Base-by-base conservation (phyloP, 306 rosid species). In the Sicyos edulis region DNA sequence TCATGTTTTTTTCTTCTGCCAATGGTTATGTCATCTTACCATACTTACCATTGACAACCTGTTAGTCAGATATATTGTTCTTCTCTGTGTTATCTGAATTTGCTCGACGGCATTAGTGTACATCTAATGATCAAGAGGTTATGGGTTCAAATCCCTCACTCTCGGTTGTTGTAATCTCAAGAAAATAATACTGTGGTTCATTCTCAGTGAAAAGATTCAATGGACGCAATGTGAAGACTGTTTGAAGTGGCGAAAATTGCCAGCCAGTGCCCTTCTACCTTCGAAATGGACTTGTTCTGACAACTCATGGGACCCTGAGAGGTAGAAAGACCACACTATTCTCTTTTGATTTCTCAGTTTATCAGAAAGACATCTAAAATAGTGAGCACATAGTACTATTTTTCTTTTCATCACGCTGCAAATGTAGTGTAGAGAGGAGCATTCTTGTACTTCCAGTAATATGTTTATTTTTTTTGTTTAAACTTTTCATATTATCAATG, bases 161-260 rank as follows among this genome's bases (percentile, higher is more conserved):
- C n/a, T n/a, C n/a, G n/a, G n/a, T n/a, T n/a, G n/a, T n/a, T n/a
- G n/a, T n/a, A n/a, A n/a, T n/a, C n/a, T n/a, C n/a, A n/a, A n/a
- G 47, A 42, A 42, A 42, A 42, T 53, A 62, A 78, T 72, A 67
- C 50, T 65, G 54, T 52, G 34, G 50, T 82, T 70, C 61, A 22
- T 14, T 80, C 63, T 72, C 86, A 95, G 99, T 61, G 96, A 86
- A 76, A 91, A 80, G 80, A 78, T 90, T 76, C 99, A 89, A 80
- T 95, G 91, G 99, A 85, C 77, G 74, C 97, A 91, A 80, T 95
- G 99, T 78, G 97, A 91, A 84, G 88, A 86, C 74, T 95, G 99
- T 78, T 83, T 82, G 58, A 89, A 95, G 82, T 89, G 93, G 92
- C 99, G 96, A 65, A 95, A 89, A 85, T 80, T 95, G 84, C 97